phyloP scores from a whole-genome alignment of 495 filamentous ascomycete species.

The Penicillium samsonianum region DNA sequence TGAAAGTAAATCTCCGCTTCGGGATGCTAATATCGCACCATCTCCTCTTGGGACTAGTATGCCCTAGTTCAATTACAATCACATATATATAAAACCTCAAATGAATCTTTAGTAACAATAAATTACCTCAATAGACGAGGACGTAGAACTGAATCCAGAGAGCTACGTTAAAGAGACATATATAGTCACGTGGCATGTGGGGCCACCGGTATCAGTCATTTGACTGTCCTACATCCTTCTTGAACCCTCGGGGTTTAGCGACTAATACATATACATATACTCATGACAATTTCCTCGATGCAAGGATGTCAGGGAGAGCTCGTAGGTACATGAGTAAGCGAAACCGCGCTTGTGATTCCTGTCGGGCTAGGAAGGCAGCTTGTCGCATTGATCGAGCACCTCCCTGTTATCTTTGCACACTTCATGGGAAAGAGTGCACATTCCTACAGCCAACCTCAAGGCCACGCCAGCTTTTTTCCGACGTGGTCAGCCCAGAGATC shows the following conservation, averaged over 20 bases:
- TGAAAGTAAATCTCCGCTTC: no score
- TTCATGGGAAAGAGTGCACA: conserved; percentile 10
- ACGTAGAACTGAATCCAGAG: no score
- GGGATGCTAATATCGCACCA: no score
- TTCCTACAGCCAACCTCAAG: background rate
- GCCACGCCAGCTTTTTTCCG: background rate
- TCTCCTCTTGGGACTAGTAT: no score
- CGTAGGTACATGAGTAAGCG: conserved; percentile 11
- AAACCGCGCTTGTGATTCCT: conserved; percentile 10
- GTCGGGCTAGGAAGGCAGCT: conserved; percentile 4
- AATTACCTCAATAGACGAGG: no score
- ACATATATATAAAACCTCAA: no score
- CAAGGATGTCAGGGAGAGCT: conserved; percentile 2
- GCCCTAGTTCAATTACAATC: no score
- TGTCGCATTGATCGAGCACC: conserved; percentile 8
- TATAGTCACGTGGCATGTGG: background rate
- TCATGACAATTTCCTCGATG: no score
- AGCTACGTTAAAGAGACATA: no score
- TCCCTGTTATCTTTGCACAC: conserved; percentile 10
- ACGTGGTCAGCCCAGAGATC: background rate
- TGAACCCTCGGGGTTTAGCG: background rate
- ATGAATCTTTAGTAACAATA: no score
- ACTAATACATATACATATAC: background rate
- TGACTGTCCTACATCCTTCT: background rate
- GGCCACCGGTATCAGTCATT: no score